Conservation (phyloP, 306 rosid species). For the Myrica gale region DNA sequence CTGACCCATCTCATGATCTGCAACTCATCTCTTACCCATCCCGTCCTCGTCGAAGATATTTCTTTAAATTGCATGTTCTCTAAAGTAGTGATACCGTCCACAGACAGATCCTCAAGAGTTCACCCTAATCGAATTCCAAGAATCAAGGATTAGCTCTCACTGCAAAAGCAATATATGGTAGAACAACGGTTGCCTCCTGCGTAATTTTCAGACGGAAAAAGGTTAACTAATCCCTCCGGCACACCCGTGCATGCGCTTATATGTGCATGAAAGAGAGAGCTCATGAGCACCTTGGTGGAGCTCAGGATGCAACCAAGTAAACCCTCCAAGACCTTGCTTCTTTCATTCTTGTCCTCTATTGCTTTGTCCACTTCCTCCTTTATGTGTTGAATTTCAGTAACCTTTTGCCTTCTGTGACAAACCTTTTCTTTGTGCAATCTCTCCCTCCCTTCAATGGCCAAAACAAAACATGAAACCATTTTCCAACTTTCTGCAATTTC, state of each 20-base stretch:
- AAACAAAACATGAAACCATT: not conserved
- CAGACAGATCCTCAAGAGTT: slow-evolving; percentile 58
- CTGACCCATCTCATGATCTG: no score
- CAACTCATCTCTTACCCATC: no score
- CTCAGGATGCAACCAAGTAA: slow-evolving; percentile 56
- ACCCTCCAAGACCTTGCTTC: slow-evolving; percentile 60
- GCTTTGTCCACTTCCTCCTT: slow-evolving; percentile 66
- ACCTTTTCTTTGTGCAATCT: not conserved
- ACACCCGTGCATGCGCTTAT: not conserved
- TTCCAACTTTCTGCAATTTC: no score
- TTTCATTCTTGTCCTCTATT: slow-evolving; percentile 59
- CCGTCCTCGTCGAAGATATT: slow-evolving; percentile 46
- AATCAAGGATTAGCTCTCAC: slow-evolving; percentile 75
- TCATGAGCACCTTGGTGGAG: slow-evolving; percentile 60
- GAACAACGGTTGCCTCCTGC: slow-evolving; percentile 77
- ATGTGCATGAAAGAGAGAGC: not conserved
- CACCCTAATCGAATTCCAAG: slow-evolving; percentile 71
- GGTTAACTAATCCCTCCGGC: not conserved
- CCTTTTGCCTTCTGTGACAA: slow-evolving; percentile 59
- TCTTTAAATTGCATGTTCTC: slow-evolving; percentile 71
- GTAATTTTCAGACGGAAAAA: slow-evolving; percentile 16
- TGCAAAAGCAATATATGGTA: slow-evolving; percentile 78
- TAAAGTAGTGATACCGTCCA: slow-evolving; percentile 49
- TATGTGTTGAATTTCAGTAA: slow-evolving; percentile 59
- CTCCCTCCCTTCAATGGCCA: not conserved